These are phyloP conservation scores for Cetraspora pellucida DNA, from an alignment of 192 early-diverging fungal species.

Conservation along the genomic window DNA sequence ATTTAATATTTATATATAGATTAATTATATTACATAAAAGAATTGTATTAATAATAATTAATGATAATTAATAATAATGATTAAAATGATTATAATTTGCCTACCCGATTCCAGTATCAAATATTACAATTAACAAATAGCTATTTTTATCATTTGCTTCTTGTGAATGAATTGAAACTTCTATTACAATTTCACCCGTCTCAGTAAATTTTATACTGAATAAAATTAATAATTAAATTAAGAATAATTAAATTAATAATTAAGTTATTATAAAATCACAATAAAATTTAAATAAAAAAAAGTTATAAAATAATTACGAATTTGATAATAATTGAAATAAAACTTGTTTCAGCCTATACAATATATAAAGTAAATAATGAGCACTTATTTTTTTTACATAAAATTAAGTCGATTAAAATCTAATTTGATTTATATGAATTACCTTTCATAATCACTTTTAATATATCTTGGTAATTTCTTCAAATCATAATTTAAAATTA, in stretches of 20 bases:
- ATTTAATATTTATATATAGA: too few relatives aligned
- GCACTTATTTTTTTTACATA: not conserved
- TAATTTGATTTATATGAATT: not conserved
- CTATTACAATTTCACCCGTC: slow-evolving; percentile 36
- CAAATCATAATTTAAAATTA: slow-evolving; percentile 49
- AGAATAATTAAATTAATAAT: too few relatives aligned
- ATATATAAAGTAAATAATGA: not conserved
- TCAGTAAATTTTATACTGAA: slow-evolving; percentile 52
- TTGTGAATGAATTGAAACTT: slow-evolving; percentile 33
- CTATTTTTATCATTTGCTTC: too few relatives aligned
- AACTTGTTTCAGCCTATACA: slow-evolving; percentile 42
- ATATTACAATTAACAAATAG: not conserved
- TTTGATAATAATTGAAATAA: slow-evolving; percentile 58
- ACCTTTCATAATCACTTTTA: slow-evolving; percentile 33
- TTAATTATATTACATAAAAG: too few relatives aligned
- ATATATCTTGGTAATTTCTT: slow-evolving; percentile 46
- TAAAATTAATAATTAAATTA: too few relatives aligned
- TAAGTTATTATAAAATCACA: too few relatives aligned
- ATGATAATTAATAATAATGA: too few relatives aligned
- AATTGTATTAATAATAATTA: too few relatives aligned
- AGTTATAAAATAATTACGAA: slow-evolving; percentile 34
- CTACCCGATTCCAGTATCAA: too few relatives aligned
- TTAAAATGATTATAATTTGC: too few relatives aligned
- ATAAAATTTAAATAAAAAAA: not conserved
- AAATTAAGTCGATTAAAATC: too few relatives aligned